Conservation (phyloP, 306 rosid genomes). For the Rosa lucieae region DNA sequence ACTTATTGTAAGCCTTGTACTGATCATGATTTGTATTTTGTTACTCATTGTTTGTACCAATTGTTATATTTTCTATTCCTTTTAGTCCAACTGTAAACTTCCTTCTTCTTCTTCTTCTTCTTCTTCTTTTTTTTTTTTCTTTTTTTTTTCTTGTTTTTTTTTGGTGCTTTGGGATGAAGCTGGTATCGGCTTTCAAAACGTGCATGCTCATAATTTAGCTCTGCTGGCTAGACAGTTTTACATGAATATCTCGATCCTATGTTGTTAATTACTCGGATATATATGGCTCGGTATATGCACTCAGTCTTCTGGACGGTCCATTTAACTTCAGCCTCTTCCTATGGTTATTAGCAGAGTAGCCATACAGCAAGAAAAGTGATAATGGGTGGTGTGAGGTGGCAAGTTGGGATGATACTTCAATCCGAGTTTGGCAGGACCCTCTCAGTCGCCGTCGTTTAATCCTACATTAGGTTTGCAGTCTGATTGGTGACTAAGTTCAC, state of each 20-base stretch:
- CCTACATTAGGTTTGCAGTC: not conserved
- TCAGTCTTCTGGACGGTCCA: not conserved
- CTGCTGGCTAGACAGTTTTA: not conserved
- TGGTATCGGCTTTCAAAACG: not conserved
- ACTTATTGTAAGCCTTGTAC: not conserved
- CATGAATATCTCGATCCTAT: not conserved
- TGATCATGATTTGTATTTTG: not conserved
- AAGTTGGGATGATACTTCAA: not conserved
- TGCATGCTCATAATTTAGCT: not conserved
- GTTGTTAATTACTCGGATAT: not conserved
- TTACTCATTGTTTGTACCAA: not conserved
- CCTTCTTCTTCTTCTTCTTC: too few species aligned
- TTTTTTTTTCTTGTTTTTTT: not conserved
- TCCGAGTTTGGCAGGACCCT: not conserved
- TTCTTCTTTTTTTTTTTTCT: not conserved
- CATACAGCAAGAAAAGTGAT: not conserved
- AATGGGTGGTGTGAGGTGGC: not conserved
- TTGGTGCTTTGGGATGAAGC: not conserved
- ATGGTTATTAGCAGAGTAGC: not conserved
- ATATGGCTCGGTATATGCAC: not conserved
- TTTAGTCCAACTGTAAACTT: not conserved
- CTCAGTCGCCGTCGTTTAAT: not conserved
- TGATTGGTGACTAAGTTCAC: not conserved
- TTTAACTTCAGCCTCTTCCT: not conserved
- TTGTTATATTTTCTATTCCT: not conserved